A percentile compares a stretch with the other conserved stretches of the same genome.
phyloP scores from a whole-genome alignment of 2,329 filamentous ascomycete species.

The Neopestalotiopsis rosae region DNA sequence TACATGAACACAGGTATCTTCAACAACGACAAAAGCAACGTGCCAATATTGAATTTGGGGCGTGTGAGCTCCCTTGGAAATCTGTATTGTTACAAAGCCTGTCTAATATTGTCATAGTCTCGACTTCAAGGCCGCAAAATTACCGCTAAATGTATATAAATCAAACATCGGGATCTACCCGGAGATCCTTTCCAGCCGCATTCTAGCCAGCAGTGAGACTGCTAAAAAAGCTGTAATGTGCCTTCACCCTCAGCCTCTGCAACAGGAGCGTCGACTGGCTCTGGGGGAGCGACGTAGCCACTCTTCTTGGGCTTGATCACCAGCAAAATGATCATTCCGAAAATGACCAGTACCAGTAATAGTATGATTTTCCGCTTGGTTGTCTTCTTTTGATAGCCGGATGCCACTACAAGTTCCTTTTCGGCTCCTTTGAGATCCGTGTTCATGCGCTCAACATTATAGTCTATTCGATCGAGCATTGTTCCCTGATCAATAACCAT shows the following conservation, averaged over 20 bases:
- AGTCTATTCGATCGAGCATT: slow-evolving; percentile 93
- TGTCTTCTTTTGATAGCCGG: slow-evolving; percentile 84
- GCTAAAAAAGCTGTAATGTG: not conserved
- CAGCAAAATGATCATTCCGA: slow-evolving; percentile 84
- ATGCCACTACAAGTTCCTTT: slow-evolving; percentile 87
- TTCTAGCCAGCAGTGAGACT: not conserved
- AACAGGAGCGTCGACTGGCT: slow-evolving; percentile 11
- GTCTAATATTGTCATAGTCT: not conserved
- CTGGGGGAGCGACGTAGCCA: slow-evolving; percentile 20
- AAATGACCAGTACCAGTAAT: slow-evolving; percentile 82
- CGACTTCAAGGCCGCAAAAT: slow-evolving; percentile 2
- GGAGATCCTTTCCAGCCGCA: not conserved
- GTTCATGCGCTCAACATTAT: slow-evolving; percentile 96
- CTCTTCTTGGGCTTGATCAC: slow-evolving; percentile 76
- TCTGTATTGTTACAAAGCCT: slow-evolving; percentile 16
- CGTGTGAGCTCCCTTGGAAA: not conserved
- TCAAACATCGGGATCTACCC: not conserved
- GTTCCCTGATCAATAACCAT: slow-evolving; percentile 96
- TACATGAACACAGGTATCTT: not conserved
- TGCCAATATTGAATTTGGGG: not conserved
- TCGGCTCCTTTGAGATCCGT: slow-evolving; percentile 91
- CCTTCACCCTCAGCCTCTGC: slow-evolving; percentile 16
- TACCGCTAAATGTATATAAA: slow-evolving; percentile 16
- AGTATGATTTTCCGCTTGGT: slow-evolving; percentile 94
- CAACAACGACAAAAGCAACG: not conserved